A percentile compares a stretch with the other conserved stretches of the same genome.
Conservation (phyloP, 306 rosid species). For the Echinosophora koreensis region DNA sequence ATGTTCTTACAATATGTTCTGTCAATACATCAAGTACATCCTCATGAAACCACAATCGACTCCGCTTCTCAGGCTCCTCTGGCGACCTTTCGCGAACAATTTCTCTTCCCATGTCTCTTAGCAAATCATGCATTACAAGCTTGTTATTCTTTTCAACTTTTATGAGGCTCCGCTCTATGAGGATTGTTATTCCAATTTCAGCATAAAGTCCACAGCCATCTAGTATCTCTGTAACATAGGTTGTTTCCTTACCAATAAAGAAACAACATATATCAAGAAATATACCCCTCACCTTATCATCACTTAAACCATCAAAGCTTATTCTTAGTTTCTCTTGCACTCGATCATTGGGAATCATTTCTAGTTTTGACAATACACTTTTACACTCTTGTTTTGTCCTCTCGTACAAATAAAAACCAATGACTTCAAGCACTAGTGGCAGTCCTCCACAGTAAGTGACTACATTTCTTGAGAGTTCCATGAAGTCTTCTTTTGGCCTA, state of each 20-base stretch:
- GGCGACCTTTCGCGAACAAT: conserved; percentile 36
- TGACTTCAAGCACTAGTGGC: conserved; percentile 55
- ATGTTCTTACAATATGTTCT: conserved; percentile 28
- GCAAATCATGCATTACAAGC: conserved; percentile 38
- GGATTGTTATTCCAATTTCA: conserved; percentile 40
- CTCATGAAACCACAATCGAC: conserved; percentile 35
- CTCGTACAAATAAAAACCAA: conserved; percentile 47
- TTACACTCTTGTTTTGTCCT: conserved; percentile 44
- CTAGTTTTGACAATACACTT: conserved; percentile 42
- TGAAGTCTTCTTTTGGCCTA: conserved; percentile 2
- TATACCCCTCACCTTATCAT: conserved; percentile 29
- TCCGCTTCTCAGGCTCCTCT: conserved; percentile 26
- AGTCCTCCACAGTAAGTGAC: conserved; percentile 47
- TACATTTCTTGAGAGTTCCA: conserved; percentile 1
- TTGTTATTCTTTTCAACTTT: conserved; percentile 36
- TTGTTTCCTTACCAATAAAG: conserved; percentile 45
- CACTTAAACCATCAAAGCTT: conserved; percentile 38
- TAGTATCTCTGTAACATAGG: conserved; percentile 33
- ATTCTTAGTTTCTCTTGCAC: conserved; percentile 41
- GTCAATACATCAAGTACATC: conserved; percentile 35
- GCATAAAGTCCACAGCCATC: conserved; percentile 51
- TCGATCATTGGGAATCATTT: conserved; percentile 39
- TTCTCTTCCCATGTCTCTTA: conserved; percentile 57
- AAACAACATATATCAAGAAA: conserved; percentile 58
- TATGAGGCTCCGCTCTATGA: conserved; percentile 44